phyloP scores from a whole-genome alignment of 106 monocot species.

The Dioscorea alata region DNA sequence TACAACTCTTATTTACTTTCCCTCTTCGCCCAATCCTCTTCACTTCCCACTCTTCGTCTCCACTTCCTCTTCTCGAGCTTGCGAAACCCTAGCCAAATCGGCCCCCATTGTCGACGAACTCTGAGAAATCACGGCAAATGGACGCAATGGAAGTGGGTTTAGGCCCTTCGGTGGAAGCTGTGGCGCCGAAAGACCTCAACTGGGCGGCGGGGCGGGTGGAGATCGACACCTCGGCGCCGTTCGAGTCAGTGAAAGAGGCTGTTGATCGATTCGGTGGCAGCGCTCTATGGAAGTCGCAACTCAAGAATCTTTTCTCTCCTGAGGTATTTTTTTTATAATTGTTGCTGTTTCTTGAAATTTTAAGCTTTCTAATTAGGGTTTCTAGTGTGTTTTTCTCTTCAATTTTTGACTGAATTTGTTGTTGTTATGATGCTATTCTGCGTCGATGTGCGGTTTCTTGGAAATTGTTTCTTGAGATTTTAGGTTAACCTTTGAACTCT shows the following conservation, averaged over 20 bases:
- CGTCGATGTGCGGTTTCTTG: too few relatives aligned
- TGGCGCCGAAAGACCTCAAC: background rate
- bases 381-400: too few relatives aligned
- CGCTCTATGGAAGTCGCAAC: slow-evolving; percentile 68
- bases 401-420: too few relatives aligned
- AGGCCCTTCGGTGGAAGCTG: slow-evolving; percentile 1
- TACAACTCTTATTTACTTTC: background rate
- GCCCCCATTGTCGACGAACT: too few relatives aligned
- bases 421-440: too few relatives aligned
- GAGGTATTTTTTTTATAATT: background rate
- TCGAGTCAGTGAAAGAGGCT: slow-evolving; percentile 86
- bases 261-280: slow-evolving; percentile 77
- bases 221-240: slow-evolving; percentile 92
- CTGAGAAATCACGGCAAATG: background rate
- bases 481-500: too few relatives aligned
- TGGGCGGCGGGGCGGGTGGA: slow-evolving; percentile 43
- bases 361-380: too few relatives aligned
- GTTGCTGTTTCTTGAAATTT: too few relatives aligned
- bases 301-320: slow-evolving; percentile 27
- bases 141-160: background rate
- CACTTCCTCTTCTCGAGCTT: background rate
- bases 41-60: background rate
- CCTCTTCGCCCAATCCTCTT: background rate
- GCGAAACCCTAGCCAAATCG: too few relatives aligned
- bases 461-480: too few relatives aligned